Percentiles rank a stretch among this genome's conserved stretches.
These are phyloP conservation scores for Bothriochloa decipiens DNA, from an alignment of 176 grass and related monocot species.

Conservation along the genomic window DNA sequence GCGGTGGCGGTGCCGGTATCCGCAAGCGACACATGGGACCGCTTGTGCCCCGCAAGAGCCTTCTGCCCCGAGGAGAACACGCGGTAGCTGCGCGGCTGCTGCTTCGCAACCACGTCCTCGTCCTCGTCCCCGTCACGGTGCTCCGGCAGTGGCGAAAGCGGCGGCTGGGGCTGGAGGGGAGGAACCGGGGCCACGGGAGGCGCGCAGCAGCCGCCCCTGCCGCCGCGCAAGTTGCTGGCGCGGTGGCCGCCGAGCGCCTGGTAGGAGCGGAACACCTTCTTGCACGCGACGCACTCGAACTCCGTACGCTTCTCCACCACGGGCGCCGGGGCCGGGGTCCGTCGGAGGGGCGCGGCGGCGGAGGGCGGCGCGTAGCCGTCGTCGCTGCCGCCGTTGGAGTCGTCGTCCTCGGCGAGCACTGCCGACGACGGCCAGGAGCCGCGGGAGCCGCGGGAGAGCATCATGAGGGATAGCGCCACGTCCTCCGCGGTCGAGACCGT, in stretches of 20 bases:
- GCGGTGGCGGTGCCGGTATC: slow-evolving; percentile 3
- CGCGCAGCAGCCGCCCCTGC: slow-evolving; percentile 45
- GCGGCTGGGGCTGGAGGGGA: background rate
- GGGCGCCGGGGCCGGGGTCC: background rate
- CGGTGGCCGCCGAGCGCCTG: slow-evolving; percentile 73
- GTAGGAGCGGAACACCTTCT: slow-evolving; percentile 77
- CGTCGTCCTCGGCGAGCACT: background rate
- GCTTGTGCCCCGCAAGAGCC: slow-evolving; percentile 78
- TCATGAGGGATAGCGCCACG: slow-evolving; percentile 67
- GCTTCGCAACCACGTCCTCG: slow-evolving; percentile 33
- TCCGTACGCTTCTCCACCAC: slow-evolving; percentile 45
- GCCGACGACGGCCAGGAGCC: slow-evolving; percentile 50
- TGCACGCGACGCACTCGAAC: slow-evolving; percentile 62
- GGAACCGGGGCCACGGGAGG: slow-evolving; percentile 1
- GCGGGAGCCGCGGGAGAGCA: slow-evolving; percentile 77
- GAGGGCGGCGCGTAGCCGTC: slow-evolving; percentile 27
- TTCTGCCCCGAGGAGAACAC: slow-evolving; percentile 75
- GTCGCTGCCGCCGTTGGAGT: slow-evolving; percentile 39
- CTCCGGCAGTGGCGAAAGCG: slow-evolving; percentile 42
- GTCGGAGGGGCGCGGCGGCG: background rate
- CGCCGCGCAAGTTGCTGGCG: slow-evolving; percentile 63
- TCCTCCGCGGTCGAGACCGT: slow-evolving; percentile 54
- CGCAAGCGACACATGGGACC: slow-evolving; percentile 48
- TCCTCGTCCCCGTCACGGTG: background rate
- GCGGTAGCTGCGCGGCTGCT: slow-evolving; percentile 46